phyloP scores from a whole-genome alignment of 2,329 filamentous ascomycete genomes.

The Alternaria angustiovoidea region DNA sequence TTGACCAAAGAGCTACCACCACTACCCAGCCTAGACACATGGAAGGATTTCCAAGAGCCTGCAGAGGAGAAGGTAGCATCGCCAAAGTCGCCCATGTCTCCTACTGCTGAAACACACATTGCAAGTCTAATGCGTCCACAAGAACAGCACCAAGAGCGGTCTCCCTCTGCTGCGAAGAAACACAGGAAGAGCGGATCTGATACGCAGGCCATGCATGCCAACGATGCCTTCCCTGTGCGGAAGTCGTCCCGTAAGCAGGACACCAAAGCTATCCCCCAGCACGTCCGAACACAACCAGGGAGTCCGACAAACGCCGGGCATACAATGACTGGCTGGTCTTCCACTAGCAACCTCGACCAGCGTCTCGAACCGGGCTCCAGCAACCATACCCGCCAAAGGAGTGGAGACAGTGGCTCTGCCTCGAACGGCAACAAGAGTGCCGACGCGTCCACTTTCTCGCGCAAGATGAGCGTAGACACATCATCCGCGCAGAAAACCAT shows the following conservation, averaged over 20 bases:
- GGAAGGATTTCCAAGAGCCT: slow-evolving; percentile 37
- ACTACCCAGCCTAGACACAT: slow-evolving; percentile 55
- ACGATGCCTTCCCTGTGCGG: slow-evolving; percentile 27
- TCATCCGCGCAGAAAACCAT: slow-evolving; percentile 13
- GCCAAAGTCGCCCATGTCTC: slow-evolving; percentile 27
- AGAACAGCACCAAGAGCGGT: slow-evolving; percentile 35
- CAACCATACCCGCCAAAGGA: slow-evolving; percentile 27
- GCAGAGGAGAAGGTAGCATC: slow-evolving; percentile 26
- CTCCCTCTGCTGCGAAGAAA: slow-evolving; percentile 33
- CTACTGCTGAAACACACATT: slow-evolving; percentile 40
- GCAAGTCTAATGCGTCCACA: slow-evolving; percentile 48
- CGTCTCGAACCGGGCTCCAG: slow-evolving; percentile 24
- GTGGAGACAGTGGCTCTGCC: slow-evolving; percentile 19
- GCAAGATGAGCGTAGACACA: slow-evolving; percentile 44
- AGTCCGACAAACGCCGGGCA: slow-evolving; percentile 20
- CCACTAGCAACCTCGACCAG: slow-evolving; percentile 29
- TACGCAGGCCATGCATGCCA: slow-evolving; percentile 34
- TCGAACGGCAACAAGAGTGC: slow-evolving; percentile 35
- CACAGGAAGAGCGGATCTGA: slow-evolving; percentile 44
- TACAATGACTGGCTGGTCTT: slow-evolving; percentile 39
- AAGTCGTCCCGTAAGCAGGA: slow-evolving; percentile 24
- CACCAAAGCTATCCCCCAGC: slow-evolving; percentile 16
- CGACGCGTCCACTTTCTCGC: slow-evolving; percentile 43
- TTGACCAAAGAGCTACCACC: slow-evolving; percentile 59
- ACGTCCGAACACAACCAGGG: slow-evolving; percentile 20